Base-by-base conservation (phyloP, 352 stramenopile species). In the Globisporangium emineosum region DNA sequence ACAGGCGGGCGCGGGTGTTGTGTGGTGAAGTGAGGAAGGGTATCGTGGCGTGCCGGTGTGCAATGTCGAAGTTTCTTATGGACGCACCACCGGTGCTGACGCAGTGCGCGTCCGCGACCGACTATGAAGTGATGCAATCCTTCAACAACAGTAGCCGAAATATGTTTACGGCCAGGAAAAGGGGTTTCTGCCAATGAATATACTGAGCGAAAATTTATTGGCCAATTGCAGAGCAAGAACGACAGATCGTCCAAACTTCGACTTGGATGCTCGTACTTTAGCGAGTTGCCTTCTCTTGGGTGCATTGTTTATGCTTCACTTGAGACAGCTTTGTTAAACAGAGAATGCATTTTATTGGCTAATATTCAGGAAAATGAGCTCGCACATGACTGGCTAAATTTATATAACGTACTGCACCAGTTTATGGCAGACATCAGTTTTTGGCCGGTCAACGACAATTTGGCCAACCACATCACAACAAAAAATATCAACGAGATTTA, bases 31-130 rank as follows among this genome's bases (percentile, higher is more conserved):
- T 21, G 19, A 23, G 40, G 2, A 2, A 42, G 35, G 35, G 5
- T 6, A 32, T 2, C 12, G 40, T 47, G 40, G 10, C 51, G 29
- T 27, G 51, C 51, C 6, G 29, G 7, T 40, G 51, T 17, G 51
- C 51, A 33, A 57, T 43, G 52, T 57, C 52, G 52, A 57, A 57
- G 52, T 57, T 57, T 57, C 51, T 56, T 23, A 4, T 56, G 51
- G 19, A 2, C 17, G 51, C 29, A 52, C 45, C 45, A 52, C 45
- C 45, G 8, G 45, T 27, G 45, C 9, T 57, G 52, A 57, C 52
- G 52, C 52, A 43, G 52, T 15, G 17, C 37, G 52, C 52, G 52
- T 57, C 52, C 19, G 17, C 21, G 9, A 27, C 45, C 8, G 3
- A n/a, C 9, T 27, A n/a, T 17, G 21, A 27, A 29, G 45, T 52